Percentiles rank a stretch among this genome's conserved stretches.
Evolutionary conservation across 192 early-diverging fungal species (phyloP).

Genomic region (Backusella australiensis): DNA sequence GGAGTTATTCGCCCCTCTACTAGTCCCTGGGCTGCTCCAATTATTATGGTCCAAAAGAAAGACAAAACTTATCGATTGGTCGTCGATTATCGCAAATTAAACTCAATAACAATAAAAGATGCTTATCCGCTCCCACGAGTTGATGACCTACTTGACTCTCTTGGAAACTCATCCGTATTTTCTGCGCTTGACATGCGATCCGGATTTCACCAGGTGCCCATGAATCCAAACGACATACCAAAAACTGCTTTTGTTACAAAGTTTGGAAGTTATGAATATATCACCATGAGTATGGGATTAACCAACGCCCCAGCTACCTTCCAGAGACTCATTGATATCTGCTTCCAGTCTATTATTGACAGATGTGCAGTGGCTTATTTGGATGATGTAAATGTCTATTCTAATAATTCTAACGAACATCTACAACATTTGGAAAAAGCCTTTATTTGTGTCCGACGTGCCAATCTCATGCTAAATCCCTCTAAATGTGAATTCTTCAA

Average conservation of each 20-base stretch:
- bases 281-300: not conserved
- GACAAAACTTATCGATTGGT: not conserved
- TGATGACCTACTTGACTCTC: conserved; percentile 25
- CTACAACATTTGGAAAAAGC: not conserved
- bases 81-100: conserved; percentile 43
- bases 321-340: not conserved
- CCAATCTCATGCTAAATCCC: not conserved
- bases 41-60: not conserved
- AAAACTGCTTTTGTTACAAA: not conserved
- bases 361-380: not conserved
- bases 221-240: not conserved
- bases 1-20: not conserved
- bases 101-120: conserved; percentile 39
- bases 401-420: not conserved
- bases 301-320: not conserved
- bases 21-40: conserved; percentile 2
- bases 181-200: not conserved
- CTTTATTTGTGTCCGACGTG: not conserved
- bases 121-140: conserved; percentile 40
- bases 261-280: not conserved
- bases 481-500: not conserved
- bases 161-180: conserved; percentile 24
- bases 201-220: not conserved
- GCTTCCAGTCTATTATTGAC: not conserved
- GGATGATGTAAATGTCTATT: not conserved